Evolutionary conservation across 1,284 basidiomycete species (phyloP).

Genomic region (Cystobasidium pallidum): DNA sequence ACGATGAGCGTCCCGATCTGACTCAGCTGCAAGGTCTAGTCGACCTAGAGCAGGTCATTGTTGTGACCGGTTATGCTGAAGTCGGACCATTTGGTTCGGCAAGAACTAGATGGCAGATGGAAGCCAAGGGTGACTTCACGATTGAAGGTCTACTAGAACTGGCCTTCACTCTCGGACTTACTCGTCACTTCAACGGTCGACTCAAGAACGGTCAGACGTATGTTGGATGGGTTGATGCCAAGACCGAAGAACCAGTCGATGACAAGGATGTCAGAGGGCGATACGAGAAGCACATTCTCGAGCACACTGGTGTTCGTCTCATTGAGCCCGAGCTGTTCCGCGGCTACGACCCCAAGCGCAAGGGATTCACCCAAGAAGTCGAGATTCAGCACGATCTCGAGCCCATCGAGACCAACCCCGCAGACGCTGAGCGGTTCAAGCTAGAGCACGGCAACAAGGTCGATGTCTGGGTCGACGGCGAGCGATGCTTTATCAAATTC

Average conservation of each 20-base stretch:
- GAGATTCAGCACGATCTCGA: constrained; percentile 96
- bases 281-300: constrained; percentile 92
- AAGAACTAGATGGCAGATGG: constrained; percentile 99
- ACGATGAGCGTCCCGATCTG: constrained; percentile 71
- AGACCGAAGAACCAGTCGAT: constrained; percentile 93
- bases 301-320: constrained; percentile 90
- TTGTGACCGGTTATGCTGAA: constrained; percentile 95
- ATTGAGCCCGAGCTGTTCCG: constrained; percentile 97
- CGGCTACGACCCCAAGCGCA: constrained; percentile 96
- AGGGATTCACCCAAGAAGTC: constrained; percentile 95
- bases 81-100: constrained; percentile 99
- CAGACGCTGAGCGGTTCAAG: constrained; percentile 94
- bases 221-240: constrained; percentile 97
- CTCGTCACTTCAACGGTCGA: constrained; percentile 97
- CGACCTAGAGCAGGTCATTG: constrained; percentile 93
- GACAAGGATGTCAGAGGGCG: constrained; percentile 93
- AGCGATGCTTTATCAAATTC: constrained; percentile 91
- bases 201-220: constrained; percentile 88
- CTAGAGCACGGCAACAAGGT: constrained; percentile 95
- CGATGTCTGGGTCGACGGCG: constrained; percentile 90
- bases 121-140: constrained; percentile 87
- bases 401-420: constrained; percentile 86
- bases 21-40: constrained; percentile 78
- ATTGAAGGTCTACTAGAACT: constrained; percentile 98
- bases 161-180: constrained; percentile 98